A percentile compares a stretch with the other conserved stretches of the same genome.
phyloP scores from a whole-genome alignment of 179 eudicot genomes.

The Spergularia azorica region DNA sequence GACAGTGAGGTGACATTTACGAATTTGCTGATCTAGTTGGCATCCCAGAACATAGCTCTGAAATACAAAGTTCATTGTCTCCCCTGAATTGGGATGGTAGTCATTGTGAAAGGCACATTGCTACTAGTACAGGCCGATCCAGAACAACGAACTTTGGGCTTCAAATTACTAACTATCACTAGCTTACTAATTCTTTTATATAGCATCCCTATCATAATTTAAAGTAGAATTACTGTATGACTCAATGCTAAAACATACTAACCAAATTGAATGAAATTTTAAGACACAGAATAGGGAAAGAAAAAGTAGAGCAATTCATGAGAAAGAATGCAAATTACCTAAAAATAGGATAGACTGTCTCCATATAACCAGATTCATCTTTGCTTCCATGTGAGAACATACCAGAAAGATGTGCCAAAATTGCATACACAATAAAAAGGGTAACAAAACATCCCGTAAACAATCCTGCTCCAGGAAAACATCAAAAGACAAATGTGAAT shows the following conservation, averaged over 20 bases:
- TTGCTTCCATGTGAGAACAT: slow-evolving; percentile 56
- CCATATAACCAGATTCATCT: slow-evolving; percentile 64
- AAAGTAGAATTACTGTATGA: background rate
- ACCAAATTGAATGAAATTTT: no score
- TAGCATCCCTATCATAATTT: background rate
- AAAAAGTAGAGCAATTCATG: background rate
- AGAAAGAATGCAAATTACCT: slow-evolving; percentile 46
- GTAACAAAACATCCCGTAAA: slow-evolving; percentile 92
- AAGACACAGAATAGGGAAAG: no score
- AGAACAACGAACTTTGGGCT: background rate
- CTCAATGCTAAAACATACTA: no score
- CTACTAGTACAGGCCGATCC: background rate
- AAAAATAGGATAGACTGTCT: slow-evolving; percentile 88
- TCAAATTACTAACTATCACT: background rate
- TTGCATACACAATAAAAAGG: slow-evolving; percentile 72
- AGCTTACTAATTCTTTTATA: background rate
- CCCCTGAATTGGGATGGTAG: background rate
- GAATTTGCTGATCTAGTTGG: no score
- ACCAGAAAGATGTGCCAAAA: slow-evolving; percentile 80
- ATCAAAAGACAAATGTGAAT: background rate
- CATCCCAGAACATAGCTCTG: no score
- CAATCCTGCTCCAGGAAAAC: slow-evolving; percentile 55
- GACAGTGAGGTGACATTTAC: no score
- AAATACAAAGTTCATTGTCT: no score
- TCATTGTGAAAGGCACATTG: no score